Conservation (phyloP, 2,329 filamentous ascomycete species). For the Claviceps arundinis region DNA sequence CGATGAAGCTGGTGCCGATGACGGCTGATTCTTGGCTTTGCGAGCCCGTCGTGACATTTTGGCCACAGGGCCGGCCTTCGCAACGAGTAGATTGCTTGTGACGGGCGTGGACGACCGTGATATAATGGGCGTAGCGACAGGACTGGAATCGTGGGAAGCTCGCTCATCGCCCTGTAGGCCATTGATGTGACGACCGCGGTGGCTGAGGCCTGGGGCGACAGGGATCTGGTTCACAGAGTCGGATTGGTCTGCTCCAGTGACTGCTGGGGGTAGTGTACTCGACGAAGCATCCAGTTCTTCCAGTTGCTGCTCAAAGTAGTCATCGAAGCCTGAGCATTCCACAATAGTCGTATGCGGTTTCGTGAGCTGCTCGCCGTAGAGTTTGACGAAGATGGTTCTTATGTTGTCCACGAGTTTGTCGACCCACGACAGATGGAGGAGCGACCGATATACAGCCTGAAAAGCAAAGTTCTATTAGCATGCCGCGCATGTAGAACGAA, state of each 20-base stretch:
- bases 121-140: slow-evolving; percentile 55
- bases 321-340: slow-evolving; percentile 69
- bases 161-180: slow-evolving; percentile 18
- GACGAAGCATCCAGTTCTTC: slow-evolving; percentile 59
- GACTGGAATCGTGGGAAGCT: slow-evolving; percentile 54
- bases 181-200: slow-evolving; percentile 24
- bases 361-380: slow-evolving; percentile 80
- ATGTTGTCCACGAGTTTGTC: slow-evolving; percentile 95
- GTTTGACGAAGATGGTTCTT: slow-evolving; percentile 75
- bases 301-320: slow-evolving; percentile 90
- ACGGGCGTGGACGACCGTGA: slow-evolving; percentile 70
- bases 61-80: slow-evolving; percentile 58
- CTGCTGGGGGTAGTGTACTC: slow-evolving; percentile 13
- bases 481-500: background rate
- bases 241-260: slow-evolving; percentile 17
- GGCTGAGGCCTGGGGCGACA: slow-evolving; percentile 26
- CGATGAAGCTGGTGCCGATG: slow-evolving; percentile 56
- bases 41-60: slow-evolving; percentile 73
- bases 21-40: slow-evolving; percentile 43
- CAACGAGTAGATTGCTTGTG: slow-evolving; percentile 49
- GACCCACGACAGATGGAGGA: slow-evolving; percentile 91
- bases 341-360: slow-evolving; percentile 66
- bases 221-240: slow-evolving; percentile 7
- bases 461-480: background rate
- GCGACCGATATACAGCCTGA: slow-evolving; percentile 90